Percentiles rank a stretch among this genome's conserved stretches.
phyloP scores from a whole-genome alignment of 139 green algal species.

The Haematococcus sp. region DNA sequence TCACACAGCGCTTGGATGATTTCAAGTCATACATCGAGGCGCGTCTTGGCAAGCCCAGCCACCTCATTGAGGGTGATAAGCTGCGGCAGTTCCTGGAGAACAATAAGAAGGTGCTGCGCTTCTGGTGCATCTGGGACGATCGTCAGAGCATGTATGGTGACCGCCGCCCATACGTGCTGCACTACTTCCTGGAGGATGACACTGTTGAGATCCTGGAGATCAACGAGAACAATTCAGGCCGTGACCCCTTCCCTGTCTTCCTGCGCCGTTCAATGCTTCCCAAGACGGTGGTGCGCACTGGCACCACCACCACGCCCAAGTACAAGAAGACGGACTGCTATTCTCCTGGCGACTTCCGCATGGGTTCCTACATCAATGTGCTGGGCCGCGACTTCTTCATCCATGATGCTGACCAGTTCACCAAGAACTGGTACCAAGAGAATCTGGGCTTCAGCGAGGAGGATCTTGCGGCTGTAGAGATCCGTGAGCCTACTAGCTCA shows the following conservation, averaged over 20 bases:
- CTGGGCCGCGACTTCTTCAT: slow-evolving; percentile 81
- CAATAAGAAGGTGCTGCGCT: slow-evolving; percentile 56
- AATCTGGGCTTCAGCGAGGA: slow-evolving; percentile 61
- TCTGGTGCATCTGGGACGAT: slow-evolving; percentile 86
- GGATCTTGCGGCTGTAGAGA: slow-evolving; percentile 62
- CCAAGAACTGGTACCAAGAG: slow-evolving; percentile 61
- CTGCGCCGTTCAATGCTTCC: slow-evolving; percentile 75
- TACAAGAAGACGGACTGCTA: slow-evolving; percentile 61
- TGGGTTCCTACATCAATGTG: slow-evolving; percentile 72
- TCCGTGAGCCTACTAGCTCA: slow-evolving; percentile 48
- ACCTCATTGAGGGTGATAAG: slow-evolving; percentile 64
- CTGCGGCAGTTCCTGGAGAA: slow-evolving; percentile 76
- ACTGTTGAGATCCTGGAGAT: slow-evolving; percentile 90
- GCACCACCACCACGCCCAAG: slow-evolving; percentile 4
- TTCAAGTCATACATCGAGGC: slow-evolving; percentile 76
- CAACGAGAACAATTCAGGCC: slow-evolving; percentile 76
- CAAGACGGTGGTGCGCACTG: slow-evolving; percentile 38
- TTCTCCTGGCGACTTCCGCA: slow-evolving; percentile 68
- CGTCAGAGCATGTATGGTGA: slow-evolving; percentile 74
- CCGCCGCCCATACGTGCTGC: slow-evolving; percentile 80
- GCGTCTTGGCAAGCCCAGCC: slow-evolving; percentile 67
- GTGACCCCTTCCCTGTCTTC: slow-evolving; percentile 85
- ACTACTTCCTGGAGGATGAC: slow-evolving; percentile 93
- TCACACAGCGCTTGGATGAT: slow-evolving; percentile 46
- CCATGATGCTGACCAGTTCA: slow-evolving; percentile 86